A percentile compares a stretch with the other conserved stretches of the same genome.
phyloP scores from a whole-genome alignment of 495 filamentous ascomycete genomes.

The Melanomma pulvis-pyrius region DNA sequence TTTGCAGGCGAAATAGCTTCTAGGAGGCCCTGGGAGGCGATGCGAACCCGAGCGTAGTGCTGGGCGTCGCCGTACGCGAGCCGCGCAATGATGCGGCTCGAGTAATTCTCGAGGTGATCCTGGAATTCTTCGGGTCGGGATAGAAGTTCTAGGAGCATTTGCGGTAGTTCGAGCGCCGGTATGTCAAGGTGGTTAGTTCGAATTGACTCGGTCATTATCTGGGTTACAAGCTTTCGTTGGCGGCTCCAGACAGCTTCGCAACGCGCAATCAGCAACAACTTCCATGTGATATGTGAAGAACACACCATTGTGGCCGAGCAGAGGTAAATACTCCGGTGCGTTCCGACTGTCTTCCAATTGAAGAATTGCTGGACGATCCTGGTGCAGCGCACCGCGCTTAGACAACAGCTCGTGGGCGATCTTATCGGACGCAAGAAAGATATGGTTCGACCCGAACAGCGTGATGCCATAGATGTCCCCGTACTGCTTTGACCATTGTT shows the following conservation, averaged over 20 bases:
- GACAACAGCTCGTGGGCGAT: slow-evolving; percentile 17
- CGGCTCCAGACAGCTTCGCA: slow-evolving; percentile 7
- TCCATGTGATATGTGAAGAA: too few relatives aligned
- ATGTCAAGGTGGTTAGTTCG: neutral
- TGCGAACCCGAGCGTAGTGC: neutral
- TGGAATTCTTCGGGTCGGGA: neutral
- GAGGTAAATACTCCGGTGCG: neutral
- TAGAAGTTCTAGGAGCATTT: neutral
- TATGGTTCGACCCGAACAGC: slow-evolving; percentile 4
- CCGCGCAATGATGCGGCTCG: neutral
- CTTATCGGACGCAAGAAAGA: slow-evolving; percentile 1
- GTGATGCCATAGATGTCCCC: neutral
- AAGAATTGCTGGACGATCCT: slow-evolving; percentile 2
- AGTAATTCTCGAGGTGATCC: neutral
- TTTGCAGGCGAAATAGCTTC: neutral
- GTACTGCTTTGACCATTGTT: slow-evolving; percentile 6
- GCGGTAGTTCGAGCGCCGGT: neutral
- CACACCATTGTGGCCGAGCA: slow-evolving; percentile 7
- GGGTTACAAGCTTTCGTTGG: slow-evolving; percentile 12
- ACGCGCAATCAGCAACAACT: too few relatives aligned
- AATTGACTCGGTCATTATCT: neutral
- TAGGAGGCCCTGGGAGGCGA: neutral
- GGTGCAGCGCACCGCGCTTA: neutral
- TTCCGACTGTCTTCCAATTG: neutral
- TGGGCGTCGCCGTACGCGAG: neutral